Percentiles rank a stretch among this genome's conserved stretches.
These are phyloP conservation scores for Hypoxylon sp. DNA, from an alignment of 2,329 filamentous ascomycete genomes.

Conservation along the genomic window DNA sequence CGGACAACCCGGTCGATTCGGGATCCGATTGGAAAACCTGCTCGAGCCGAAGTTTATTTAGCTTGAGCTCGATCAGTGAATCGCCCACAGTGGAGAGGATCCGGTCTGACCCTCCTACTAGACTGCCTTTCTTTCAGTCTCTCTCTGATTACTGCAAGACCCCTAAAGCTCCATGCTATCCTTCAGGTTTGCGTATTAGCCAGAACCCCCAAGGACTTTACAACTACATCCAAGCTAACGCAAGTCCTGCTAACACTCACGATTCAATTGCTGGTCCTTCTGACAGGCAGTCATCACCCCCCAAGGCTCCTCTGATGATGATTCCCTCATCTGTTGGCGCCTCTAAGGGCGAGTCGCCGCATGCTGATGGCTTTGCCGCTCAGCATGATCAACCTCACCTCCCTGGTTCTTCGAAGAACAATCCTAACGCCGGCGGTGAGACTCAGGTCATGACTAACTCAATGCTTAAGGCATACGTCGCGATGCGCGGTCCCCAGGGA, in stretches of 20 bases:
- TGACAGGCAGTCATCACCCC: background rate
- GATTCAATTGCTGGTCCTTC: background rate
- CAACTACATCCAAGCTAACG: background rate
- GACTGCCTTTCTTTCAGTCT: background rate
- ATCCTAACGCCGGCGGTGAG: background rate
- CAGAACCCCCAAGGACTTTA: background rate
- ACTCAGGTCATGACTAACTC: slow-evolving; percentile 46
- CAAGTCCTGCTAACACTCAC: background rate
- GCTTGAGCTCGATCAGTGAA: background rate
- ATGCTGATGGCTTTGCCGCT: background rate
- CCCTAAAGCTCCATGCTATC: background rate
- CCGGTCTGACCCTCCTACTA: background rate
- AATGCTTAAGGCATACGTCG: slow-evolving; percentile 49
- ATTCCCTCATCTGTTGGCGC: background rate
- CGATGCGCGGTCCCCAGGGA: slow-evolving; percentile 49
- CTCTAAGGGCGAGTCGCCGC: background rate
- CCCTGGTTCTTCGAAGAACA: background rate
- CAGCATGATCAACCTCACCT: background rate
- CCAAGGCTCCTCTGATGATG: background rate
- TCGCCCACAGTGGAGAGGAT: background rate
- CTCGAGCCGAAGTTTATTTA: background rate
- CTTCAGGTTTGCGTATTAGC: background rate
- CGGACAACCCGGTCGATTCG: background rate
- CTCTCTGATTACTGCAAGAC: background rate
- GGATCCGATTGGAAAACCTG: too few relatives aligned